phyloP scores from a whole-genome alignment of 228 moss, liverwort and hornwort genomes.

The Sphagnum magellanicum region DNA sequence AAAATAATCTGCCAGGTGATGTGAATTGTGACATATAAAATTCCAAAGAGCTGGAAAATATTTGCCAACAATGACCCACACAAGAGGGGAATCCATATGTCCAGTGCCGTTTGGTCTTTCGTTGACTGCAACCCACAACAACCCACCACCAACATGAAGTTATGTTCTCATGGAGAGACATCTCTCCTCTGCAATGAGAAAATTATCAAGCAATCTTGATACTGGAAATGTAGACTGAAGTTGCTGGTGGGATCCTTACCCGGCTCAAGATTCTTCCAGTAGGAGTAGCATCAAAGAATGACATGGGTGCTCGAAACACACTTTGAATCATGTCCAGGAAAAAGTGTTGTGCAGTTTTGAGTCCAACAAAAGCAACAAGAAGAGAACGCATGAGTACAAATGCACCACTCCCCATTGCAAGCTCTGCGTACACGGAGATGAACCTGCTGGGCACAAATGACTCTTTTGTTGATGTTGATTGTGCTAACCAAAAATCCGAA shows the following conservation, averaged over 20 bases:
- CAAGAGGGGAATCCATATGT: slow-evolving; percentile 16
- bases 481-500: slow-evolving; percentile 43
- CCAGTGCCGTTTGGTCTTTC: slow-evolving; percentile 26
- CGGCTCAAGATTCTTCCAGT: slow-evolving; percentile 30
- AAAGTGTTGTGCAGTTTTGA: slow-evolving; percentile 33
- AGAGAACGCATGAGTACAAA: slow-evolving; percentile 33
- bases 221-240: neutral
- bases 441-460: slow-evolving; percentile 20
- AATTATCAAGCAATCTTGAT: neutral
- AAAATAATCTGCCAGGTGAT: slow-evolving; percentile 29
- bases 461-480: slow-evolving; percentile 14
- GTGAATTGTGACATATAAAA: slow-evolving; percentile 19
- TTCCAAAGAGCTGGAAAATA: slow-evolving; percentile 29
- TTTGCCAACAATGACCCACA: slow-evolving; percentile 19
- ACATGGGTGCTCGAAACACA: slow-evolving; percentile 46
- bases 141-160: too few relatives aligned
- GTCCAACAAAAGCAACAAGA: slow-evolving; percentile 29
- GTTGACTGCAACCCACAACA: slow-evolving; percentile 14
- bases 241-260: slow-evolving; percentile 1
- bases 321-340: slow-evolving; percentile 38
- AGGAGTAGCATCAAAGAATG: slow-evolving; percentile 57
- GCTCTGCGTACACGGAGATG: slow-evolving; percentile 27
- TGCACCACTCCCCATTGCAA: slow-evolving; percentile 33
- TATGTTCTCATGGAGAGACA: too few relatives aligned
- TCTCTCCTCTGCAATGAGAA: neutral